Conservation (phyloP, 148 eudicot genomes). For the Cornus controversa region DNA sequence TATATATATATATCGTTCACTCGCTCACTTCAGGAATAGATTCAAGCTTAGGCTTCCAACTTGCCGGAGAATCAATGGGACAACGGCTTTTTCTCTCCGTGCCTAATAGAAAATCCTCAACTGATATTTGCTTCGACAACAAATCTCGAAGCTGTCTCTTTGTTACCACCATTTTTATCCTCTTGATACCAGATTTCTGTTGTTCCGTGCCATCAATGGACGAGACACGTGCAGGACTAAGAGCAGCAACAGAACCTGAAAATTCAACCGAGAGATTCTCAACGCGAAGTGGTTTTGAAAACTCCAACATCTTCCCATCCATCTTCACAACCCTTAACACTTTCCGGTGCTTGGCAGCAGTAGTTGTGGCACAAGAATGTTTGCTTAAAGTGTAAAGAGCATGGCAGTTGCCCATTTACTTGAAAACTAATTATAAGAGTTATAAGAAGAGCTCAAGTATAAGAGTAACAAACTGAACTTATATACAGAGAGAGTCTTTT, state of each 20-base stretch:
- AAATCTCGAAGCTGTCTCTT: constrained; percentile 54
- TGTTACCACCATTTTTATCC: constrained; percentile 65
- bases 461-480: not conserved
- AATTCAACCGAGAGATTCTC: constrained; percentile 31
- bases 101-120: constrained; percentile 29
- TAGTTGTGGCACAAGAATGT: not conserved
- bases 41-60: constrained; percentile 35
- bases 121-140: constrained; percentile 27
- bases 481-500: not conserved
- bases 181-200: constrained; percentile 20
- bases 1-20: too few relatives aligned
- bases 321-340: constrained; percentile 38
- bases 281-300: constrained; percentile 37
- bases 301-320: constrained; percentile 56
- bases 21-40: constrained; percentile 46
- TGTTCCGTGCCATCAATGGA: not conserved
- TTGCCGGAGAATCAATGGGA: constrained; percentile 2
- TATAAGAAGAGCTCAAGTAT: not conserved
- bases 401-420: constrained; percentile 28
- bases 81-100: constrained; percentile 4
- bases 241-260: constrained; percentile 4
- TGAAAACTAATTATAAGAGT: not conserved
- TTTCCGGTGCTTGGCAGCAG: constrained; percentile 12
- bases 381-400: constrained; percentile 4
- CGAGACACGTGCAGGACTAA: not conserved